Conservation (phyloP, 257 asterid genomes). For the Primulina eburnea region DNA sequence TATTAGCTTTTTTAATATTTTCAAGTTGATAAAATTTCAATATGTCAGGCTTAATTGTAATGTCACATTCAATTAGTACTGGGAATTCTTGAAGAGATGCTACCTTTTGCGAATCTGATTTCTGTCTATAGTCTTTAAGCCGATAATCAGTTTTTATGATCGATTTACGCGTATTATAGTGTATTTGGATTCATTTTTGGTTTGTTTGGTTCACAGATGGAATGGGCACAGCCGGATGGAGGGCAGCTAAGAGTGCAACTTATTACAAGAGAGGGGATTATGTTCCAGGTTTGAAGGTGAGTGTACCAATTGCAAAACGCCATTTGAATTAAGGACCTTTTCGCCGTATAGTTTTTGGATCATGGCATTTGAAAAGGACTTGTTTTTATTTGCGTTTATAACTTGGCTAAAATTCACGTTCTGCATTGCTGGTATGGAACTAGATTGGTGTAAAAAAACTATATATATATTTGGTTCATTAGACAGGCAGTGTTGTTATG, state of each 20-base stretch:
- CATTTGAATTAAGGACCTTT: conserved; percentile 1
- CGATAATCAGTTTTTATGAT: not conserved
- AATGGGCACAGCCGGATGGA: conserved; percentile 99
- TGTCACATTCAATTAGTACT: not conserved
- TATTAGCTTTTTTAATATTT: no score
- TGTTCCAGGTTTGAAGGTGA: conserved; percentile 97
- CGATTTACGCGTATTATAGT: not conserved
- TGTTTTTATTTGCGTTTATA: conserved; percentile 11
- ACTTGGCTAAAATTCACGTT: not conserved
- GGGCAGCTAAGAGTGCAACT: conserved; percentile 93
- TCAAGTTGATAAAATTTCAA: not conserved
- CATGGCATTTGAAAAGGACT: conserved; percentile 4
- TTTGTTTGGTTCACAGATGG: conserved; percentile 61
- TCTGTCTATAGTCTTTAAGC: not conserved
- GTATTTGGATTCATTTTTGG: not conserved
- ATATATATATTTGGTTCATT: not conserved
- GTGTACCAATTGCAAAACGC: conserved; percentile 8
- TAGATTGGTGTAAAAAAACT: no score
- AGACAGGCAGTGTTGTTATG: conserved; percentile 1
- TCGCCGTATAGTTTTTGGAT: not conserved
- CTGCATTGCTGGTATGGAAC: no score
- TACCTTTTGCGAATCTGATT: conserved; percentile 9
- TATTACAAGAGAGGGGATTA: conserved; percentile 98
- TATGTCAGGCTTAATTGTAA: not conserved
- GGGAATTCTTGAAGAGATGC: conserved; percentile 1